These are phyloP conservation scores for Mycena pura DNA, from an alignment of 768 basidiomycete species.

Conservation along the genomic window DNA sequence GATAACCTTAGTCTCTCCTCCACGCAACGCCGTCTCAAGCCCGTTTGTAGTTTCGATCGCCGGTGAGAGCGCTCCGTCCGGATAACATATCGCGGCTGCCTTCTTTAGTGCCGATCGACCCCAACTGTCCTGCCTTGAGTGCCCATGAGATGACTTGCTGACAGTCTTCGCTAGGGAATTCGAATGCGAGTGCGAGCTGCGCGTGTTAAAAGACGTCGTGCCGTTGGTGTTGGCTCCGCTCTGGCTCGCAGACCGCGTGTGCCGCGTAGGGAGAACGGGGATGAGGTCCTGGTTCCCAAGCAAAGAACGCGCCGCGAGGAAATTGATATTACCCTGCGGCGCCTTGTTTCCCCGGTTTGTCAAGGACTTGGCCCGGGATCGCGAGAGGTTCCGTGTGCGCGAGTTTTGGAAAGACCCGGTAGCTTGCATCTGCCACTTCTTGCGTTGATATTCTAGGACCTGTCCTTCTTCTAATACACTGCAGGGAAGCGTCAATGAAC, in stretches of 20 bases:
- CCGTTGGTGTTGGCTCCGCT: conserved; percentile 30
- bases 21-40: conserved; percentile 48
- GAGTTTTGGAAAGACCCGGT: conserved; percentile 69
- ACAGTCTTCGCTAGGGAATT: conserved; percentile 46
- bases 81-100: conserved; percentile 39
- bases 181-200: conserved; percentile 41
- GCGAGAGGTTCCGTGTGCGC: conserved; percentile 65
- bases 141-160: conserved; percentile 42
- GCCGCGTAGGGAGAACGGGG: conserved; percentile 43
- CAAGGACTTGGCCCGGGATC: conserved; percentile 66
- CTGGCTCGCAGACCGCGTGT: conserved; percentile 27
- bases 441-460: conserved; percentile 65
- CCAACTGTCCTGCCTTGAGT: conserved; percentile 53
- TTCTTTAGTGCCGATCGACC: conserved; percentile 49
- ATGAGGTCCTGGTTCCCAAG: conserved; percentile 68
- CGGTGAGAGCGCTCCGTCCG: conserved; percentile 24
- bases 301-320: conserved; percentile 69
- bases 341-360: conserved; percentile 41
- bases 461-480: conserved; percentile 76
- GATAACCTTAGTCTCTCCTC: conserved; percentile 49
- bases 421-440: conserved; percentile 71
- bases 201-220: conserved; percentile 22
- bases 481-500: conserved; percentile 7
- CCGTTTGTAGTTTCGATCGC: conserved; percentile 32
- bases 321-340: conserved; percentile 53